Conservation (phyloP, 2,329 filamentous ascomycete genomes). For the Dactylonectria estremocensis region DNA sequence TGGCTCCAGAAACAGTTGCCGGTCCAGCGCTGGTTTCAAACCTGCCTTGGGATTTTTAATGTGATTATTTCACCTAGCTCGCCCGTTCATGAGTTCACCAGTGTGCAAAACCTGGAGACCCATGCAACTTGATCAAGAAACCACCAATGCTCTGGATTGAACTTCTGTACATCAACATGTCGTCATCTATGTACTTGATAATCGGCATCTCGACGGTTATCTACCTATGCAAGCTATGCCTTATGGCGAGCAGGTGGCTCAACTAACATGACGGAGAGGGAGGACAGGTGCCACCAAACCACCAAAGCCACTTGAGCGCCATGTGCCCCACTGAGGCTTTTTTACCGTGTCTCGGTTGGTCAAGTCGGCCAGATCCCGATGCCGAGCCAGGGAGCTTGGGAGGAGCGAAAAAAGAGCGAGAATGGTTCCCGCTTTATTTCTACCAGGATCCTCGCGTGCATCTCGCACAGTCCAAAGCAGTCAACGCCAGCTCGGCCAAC, state of each 20-base stretch:
- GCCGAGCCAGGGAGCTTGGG: not conserved
- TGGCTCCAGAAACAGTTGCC: too few relatives aligned
- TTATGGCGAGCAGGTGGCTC: not conserved
- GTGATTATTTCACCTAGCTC: too few relatives aligned
- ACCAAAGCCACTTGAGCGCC: not conserved
- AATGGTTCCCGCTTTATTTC: not conserved
- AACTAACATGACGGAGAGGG: not conserved
- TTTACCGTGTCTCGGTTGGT: not conserved
- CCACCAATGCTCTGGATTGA: too few relatives aligned
- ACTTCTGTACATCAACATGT: too few relatives aligned
- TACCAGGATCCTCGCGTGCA: not conserved
- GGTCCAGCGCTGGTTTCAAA: too few relatives aligned
- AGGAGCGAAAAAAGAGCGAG: slow-evolving; percentile 31
- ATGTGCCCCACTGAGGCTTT: not conserved
- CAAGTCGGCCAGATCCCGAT: not conserved
- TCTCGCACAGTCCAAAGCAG: not conserved
- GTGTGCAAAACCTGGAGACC: too few relatives aligned
- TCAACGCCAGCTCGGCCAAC: slow-evolving; percentile 29
- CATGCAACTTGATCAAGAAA: too few relatives aligned
- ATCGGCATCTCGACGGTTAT: too few relatives aligned
- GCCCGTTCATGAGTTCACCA: too few relatives aligned
- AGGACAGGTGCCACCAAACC: not conserved
- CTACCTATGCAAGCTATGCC: too few relatives aligned
- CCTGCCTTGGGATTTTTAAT: too few relatives aligned
- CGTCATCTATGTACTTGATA: too few relatives aligned